Percentiles rank a stretch among this genome's conserved stretches.
Evolutionary conservation across 2,329 filamentous ascomycete genomes (phyloP).

Genomic region (Sporothrix brunneoviolacea): DNA sequence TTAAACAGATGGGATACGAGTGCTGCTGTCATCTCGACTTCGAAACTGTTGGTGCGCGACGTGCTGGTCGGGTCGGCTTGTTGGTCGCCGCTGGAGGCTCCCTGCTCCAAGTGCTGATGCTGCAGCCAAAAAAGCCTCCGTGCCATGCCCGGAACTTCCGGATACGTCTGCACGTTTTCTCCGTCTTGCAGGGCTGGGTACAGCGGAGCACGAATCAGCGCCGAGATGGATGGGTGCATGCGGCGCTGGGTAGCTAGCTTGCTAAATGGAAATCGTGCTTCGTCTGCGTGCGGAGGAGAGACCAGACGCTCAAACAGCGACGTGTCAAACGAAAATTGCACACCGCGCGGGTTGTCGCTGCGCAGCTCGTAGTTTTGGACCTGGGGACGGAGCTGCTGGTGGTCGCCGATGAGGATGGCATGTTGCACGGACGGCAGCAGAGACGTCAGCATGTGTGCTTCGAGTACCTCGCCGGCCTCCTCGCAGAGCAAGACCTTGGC

Average conservation of each 20-base stretch:
- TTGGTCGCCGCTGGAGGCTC: constrained; percentile 25
- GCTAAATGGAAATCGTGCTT: constrained; percentile 23
- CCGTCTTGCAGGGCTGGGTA: constrained; percentile 53
- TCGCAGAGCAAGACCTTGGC: constrained; percentile 58
- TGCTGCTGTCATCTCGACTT: constrained; percentile 56
- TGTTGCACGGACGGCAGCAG: constrained; percentile 56
- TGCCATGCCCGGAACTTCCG: constrained; percentile 47
- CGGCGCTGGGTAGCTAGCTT: constrained; percentile 53
- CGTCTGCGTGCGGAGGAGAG: constrained; percentile 10
- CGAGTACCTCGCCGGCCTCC: constrained; percentile 63
- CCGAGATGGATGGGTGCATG: constrained; percentile 58
- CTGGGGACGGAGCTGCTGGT: constrained; percentile 53
- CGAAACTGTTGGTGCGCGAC: constrained; percentile 50
- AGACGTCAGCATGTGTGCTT: constrained; percentile 54
- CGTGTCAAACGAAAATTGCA: constrained; percentile 47
- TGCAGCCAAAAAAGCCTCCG: constrained; percentile 55
- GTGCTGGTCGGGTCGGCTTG: constrained; percentile 21
- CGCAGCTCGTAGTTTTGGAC: constrained; percentile 50
- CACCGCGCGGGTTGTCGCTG: constrained; percentile 40
- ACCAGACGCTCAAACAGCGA: constrained; percentile 52
- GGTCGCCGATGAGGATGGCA: constrained; percentile 57
- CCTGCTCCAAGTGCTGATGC: constrained; percentile 44
- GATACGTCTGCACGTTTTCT: constrained; percentile 30
- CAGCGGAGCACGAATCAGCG: constrained; percentile 48
- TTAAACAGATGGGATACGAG: constrained; percentile 59